Percentiles rank a stretch among this genome's conserved stretches.
Evolutionary conservation across 2,329 filamentous ascomycete species (phyloP).

Genomic region (Furcasterigmium furcatum): DNA sequence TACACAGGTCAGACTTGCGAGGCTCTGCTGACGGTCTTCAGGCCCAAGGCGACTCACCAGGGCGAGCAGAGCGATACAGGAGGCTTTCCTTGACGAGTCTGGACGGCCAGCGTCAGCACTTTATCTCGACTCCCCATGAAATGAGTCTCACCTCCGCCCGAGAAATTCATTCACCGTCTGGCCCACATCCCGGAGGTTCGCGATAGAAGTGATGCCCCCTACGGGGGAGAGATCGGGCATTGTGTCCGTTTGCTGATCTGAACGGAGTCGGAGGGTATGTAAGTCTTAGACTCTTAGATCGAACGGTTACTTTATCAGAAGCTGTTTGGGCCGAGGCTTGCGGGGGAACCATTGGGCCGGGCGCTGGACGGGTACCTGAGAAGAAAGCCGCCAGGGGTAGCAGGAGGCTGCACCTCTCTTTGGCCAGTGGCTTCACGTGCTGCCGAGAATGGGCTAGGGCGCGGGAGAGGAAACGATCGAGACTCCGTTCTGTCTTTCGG

Average conservation of each 20-base stretch:
- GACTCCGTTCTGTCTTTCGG: too few species aligned
- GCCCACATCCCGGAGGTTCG: constrained; percentile 78
- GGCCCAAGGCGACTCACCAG: constrained; percentile 33
- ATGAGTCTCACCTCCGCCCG: constrained; percentile 36
- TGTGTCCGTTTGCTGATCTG: neutral
- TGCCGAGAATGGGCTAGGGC: too few species aligned
- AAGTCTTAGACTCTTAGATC: neutral
- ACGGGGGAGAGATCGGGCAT: neutral
- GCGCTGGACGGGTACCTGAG: too few species aligned
- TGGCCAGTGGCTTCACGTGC: too few species aligned
- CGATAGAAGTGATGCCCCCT: constrained; percentile 31
- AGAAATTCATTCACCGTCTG: constrained; percentile 60
- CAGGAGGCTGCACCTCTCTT: too few species aligned
- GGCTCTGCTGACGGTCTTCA: neutral
- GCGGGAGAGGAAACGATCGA: too few species aligned
- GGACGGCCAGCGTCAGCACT: neutral
- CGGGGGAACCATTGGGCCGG: too few species aligned
- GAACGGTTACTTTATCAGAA: too few species aligned
- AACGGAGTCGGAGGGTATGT: neutral
- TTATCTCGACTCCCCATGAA: neutral
- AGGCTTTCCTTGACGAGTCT: constrained; percentile 54
- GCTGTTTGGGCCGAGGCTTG: too few species aligned
- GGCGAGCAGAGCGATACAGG: constrained; percentile 67
- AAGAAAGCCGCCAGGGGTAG: too few species aligned
- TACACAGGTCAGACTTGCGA: constrained; percentile 13